Evolutionary conservation across 805 yeast species (phyloP).

Genomic region (Candida sphagnicola): DNA sequence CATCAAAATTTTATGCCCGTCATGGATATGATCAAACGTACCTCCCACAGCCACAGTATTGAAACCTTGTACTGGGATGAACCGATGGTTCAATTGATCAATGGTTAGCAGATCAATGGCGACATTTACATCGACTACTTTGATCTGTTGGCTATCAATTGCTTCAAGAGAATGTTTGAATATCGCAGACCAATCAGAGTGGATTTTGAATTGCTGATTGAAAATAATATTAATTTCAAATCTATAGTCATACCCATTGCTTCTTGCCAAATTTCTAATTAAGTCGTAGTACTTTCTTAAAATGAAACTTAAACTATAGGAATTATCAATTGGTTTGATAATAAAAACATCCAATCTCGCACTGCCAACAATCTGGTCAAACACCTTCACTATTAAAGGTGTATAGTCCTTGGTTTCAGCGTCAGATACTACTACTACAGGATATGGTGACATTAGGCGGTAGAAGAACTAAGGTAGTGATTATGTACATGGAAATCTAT

Average conservation of each 20-base stretch:
- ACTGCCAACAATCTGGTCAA: conserved; percentile 2
- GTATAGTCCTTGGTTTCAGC: conserved; percentile 13
- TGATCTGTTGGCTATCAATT: not conserved
- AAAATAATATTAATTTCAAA: conserved; percentile 29
- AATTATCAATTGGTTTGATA: conserved; percentile 13
- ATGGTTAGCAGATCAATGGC: not conserved
- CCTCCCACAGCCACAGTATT: conserved; percentile 77
- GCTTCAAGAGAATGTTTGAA: not conserved
- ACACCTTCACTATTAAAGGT: conserved; percentile 5
- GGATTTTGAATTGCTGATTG: conserved; percentile 10
- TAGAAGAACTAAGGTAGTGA: not conserved
- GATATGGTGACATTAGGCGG: conserved; percentile 2
- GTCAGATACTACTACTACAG: conserved; percentile 11
- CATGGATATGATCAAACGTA: conserved; percentile 94
- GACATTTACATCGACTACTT: conserved; percentile 1
- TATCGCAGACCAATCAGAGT: not conserved
- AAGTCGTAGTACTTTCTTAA: conserved; percentile 27
- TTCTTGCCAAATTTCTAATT: conserved; percentile 17
- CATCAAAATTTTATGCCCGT: conserved; percentile 86
- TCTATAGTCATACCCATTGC: conserved; percentile 17
- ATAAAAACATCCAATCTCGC: conserved; percentile 23
- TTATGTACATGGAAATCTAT: not conserved
- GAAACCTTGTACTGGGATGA: conserved; percentile 5
- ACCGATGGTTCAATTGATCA: not conserved
- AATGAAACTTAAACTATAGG: conserved; percentile 21